Conservation (phyloP, 371 early-diverging fungal species). For the Lichtheimia corymbifera region DNA sequence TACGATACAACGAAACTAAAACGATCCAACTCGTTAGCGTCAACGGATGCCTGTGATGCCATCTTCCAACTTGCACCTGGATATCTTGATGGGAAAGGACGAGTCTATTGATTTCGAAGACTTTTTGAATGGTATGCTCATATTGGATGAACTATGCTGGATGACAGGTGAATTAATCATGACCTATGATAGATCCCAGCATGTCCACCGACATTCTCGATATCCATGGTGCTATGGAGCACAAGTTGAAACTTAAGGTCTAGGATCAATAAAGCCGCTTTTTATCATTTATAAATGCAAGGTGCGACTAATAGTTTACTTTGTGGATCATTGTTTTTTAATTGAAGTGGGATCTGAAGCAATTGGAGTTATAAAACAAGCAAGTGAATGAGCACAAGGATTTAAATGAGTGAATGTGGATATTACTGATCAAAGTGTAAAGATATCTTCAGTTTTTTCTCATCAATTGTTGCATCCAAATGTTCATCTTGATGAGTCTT, state of each 20-base stretch:
- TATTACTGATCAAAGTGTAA: too few species aligned
- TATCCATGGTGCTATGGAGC: constrained; percentile 70
- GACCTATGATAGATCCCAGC: constrained; percentile 48
- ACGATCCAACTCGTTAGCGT: constrained; percentile 24
- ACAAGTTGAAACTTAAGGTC: constrained; percentile 44
- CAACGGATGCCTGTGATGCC: constrained; percentile 67
- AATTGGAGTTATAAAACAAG: too few species aligned
- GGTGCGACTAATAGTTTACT: too few species aligned
- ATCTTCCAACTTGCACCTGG: constrained; percentile 76
- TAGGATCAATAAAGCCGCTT: constrained; percentile 13
- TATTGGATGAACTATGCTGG: too few species aligned
- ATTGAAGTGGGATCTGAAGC: too few species aligned
- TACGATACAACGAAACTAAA: not conserved
- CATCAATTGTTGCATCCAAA: too few species aligned
- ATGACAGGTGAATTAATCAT: not conserved
- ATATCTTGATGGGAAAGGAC: constrained; percentile 87
- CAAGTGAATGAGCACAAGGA: too few species aligned
- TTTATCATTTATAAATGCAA: not conserved
- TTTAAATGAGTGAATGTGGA: too few species aligned
- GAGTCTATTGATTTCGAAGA: constrained; percentile 90
- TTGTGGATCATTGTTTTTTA: too few species aligned
- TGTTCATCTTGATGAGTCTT: too few species aligned
- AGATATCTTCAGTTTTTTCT: too few species aligned
- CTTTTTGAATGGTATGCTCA: constrained; percentile 72
- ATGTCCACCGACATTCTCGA: constrained; percentile 66